Base-by-base conservation (phyloP, 179 eudicot species). In the Pouteria campechiana region DNA sequence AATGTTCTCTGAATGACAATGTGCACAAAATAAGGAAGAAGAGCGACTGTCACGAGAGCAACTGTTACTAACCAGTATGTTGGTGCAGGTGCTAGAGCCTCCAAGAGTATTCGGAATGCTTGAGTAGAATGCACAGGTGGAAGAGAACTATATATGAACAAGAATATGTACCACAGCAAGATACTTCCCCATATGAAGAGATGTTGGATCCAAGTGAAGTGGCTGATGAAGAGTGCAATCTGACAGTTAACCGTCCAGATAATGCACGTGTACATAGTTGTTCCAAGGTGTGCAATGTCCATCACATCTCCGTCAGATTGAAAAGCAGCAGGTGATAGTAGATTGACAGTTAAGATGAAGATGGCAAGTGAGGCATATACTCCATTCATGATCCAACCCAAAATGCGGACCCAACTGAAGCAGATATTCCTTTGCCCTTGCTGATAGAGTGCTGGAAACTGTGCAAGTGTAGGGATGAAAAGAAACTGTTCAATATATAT, bases 171-270 rank as follows among this genome's bases (percentile, higher is more conserved):
- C 78, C 78, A 72, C 19, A 13, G 40, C 9, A 47, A 10, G 22
- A 72, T 67, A 64, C 73, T 67, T 22, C 78, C 78, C 78, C 78
- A 72, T 12, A 67, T 55, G 39, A 55, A 38, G 17, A 62, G 5
- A 43, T 72, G 78, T 21, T 60, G 63, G 32, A 72, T 58, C 70
- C 73, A 72, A 6, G 78, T 72, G 60, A 67, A 67, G 46, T 67
- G 64, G 6, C 42, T 46, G 39, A 59, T 55, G 22, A 52, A 44
- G 23, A 67, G 73, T 11, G 70, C 73, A 12, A 72, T 67, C 48
- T 72, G 78, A 32, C 63, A 62, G 32, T 67, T 72, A 5, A 72
- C 67, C 1, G 73, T 48, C 78, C 78, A 67, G 32, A 72, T 57
- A 12, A 67, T 32, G 30, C 64, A 52, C 0, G 78, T 72, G 32